Percentiles rank a stretch among this genome's conserved stretches.
These are phyloP conservation scores for Vigna angularis DNA, from an alignment of 306 rosid species.

Conservation along the genomic window DNA sequence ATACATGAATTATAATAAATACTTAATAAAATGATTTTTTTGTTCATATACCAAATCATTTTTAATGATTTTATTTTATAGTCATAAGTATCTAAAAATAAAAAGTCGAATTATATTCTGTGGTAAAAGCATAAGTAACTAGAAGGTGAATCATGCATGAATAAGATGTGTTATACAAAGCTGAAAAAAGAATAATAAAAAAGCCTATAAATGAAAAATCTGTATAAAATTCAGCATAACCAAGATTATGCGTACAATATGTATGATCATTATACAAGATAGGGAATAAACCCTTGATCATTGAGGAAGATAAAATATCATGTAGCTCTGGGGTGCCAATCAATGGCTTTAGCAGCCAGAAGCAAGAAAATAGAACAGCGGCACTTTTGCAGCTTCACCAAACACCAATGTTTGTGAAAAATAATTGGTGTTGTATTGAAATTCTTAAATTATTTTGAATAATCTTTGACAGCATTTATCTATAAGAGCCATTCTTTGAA, in stretches of 20 bases:
- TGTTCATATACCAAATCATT: too few relatives aligned
- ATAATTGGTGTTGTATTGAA: conserved; percentile 52
- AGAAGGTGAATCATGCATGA: too few relatives aligned
- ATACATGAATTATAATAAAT: too few relatives aligned
- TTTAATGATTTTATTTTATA: too few relatives aligned
- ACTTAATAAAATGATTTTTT: too few relatives aligned
- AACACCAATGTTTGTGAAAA: conserved; percentile 52
- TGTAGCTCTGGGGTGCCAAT: conserved; percentile 48
- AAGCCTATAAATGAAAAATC: too few relatives aligned
- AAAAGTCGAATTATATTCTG: too few relatives aligned
- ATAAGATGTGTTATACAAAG: too few relatives aligned
- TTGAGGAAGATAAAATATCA: conserved; percentile 53
- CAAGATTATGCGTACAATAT: neutral
- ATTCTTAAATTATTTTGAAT: conserved; percentile 24
- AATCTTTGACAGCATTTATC: conserved; percentile 49
- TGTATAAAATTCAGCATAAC: too few relatives aligned
- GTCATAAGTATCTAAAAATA: too few relatives aligned
- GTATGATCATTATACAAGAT: conserved; percentile 57
- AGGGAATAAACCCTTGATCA: conserved; percentile 54
- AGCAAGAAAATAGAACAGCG: conserved; percentile 49
- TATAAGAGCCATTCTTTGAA: conserved; percentile 58
- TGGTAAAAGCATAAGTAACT: too few relatives aligned
- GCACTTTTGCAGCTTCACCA: conserved; percentile 62
- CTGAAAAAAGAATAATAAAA: too few relatives aligned
- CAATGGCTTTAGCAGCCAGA: neutral